Base-by-base conservation (phyloP, 2,329 filamentous ascomycete genomes). In the Fusarium pininemorale region DNA sequence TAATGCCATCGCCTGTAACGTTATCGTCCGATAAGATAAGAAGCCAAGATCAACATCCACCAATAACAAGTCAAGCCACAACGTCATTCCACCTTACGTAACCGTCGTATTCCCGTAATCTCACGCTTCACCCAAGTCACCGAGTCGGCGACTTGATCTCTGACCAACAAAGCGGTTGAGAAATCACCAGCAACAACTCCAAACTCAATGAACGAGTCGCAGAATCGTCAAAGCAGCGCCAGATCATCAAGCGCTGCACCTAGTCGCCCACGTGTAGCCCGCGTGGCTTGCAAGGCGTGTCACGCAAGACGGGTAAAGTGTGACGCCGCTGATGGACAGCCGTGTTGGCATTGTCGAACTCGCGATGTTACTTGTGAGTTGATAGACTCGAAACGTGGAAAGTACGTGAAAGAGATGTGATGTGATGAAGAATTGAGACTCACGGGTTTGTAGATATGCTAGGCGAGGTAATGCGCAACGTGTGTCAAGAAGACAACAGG, bases 281-380 rank as follows among this genome's bases (percentile, higher is more conserved):
- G 74, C 0, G 61, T 76, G 7, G 74, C 74, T 30, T 76, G 74
- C 16, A 77, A 76, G 13, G 74, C 74, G 7, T 76, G 74, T 35
- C 63, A 76, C 10, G 47, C 63, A 5, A 58, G 74, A 14, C 74
- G 74, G 2, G 74, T 76, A 8, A 75, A 72, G 48, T 76, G 74
- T 38, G 74, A 76, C 30, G 74, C 72, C 2, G 54, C 48, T 2
- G 74, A 75, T 7, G 72, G 63, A 0, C 66, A 73, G 14, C 74
- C 74, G 4, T 76, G 74, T 22, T 68, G 65, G 74, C 74, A 76
- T 35, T 76, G 74, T n/a, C 74, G 74, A 2, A 71, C 54, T 0
- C 69, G 74, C 3, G 26, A 63, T n/a, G 58, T 58, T 5, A 3
- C 63, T 11, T 76, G 74, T 18, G 69, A 76, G 35, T 42, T 76